Base-by-base conservation (phyloP, 208 protist species). In the Wallacemonas sp. region DNA sequence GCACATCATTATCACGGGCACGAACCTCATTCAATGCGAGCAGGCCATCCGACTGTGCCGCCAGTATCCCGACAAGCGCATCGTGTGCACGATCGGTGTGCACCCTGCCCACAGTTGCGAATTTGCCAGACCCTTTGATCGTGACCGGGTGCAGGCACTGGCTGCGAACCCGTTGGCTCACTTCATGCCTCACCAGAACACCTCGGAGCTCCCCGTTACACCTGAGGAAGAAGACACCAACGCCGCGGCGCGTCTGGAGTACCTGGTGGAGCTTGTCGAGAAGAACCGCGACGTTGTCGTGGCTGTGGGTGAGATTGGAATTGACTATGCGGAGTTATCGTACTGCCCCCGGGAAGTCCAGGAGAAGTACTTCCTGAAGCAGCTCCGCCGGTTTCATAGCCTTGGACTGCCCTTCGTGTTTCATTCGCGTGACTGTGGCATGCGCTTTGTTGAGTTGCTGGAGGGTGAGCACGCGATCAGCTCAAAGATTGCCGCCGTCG, bases 271-370 rank as follows among this genome's bases (percentile, higher is more conserved):
- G 19, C 71, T 96, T 10, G 58, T 91, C 3, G 58, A 81, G 27
- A 61, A 77, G 19, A 93, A 93, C 38, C 71, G 85, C 2, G 91
- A 94, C 63, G 82, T 96, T 8, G 86, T 96, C 5, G 87, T 96
- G 50, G 91, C 79, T 13, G 75, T 97, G 0, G 91, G 91, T 3
- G 91, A 97, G 62, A 89, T 97, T 57, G 91, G 91, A 5, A 66
- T 97, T 39, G 97, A 98, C 67, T 96, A 97, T 71, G 95, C 91
- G 13, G 87, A 96, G 77, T 57, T 93, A n/a, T 65, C 63, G 37
- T 83, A 69, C 70, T 93, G 85, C 63, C 83, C 91, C 3, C 63
- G 70, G 12, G 85, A 92, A 32, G 50, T 89, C 21, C 91, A 96
- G 70, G 68, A 83, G 50, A 70, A 69, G 57, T 92, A 77, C 66